Percentiles rank a stretch among this genome's conserved stretches.
Evolutionary conservation across 257 asterid genomes (phyloP).

Genomic region (Paraleonurus japonicus): DNA sequence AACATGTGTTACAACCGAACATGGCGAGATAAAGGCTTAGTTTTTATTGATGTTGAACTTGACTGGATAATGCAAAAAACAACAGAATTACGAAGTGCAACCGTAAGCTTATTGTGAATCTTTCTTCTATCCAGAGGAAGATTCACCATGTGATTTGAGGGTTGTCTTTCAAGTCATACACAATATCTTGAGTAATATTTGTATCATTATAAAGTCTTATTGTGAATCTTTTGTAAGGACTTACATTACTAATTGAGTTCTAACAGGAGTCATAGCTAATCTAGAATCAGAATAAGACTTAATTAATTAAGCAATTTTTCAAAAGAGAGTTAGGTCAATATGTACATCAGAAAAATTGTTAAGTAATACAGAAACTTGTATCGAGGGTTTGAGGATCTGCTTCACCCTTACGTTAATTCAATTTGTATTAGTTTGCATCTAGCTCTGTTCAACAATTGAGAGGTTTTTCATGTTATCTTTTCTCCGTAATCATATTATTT

Average conservation of each 20-base stretch:
- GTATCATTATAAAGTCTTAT: neutral
- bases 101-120: neutral
- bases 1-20: neutral
- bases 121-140: neutral
- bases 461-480: neutral
- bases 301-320: neutral
- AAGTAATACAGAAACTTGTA: neutral
- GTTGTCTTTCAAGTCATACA: constrained; percentile 5
- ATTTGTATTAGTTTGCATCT: neutral
- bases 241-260: neutral
- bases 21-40: neutral
- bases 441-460: neutral
- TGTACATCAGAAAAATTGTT: neutral
- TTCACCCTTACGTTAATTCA: neutral
- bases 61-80: constrained; percentile 2
- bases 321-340: neutral
- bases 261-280: neutral
- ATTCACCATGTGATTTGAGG: neutral
- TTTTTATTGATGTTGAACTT: neutral
- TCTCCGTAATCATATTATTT: neutral
- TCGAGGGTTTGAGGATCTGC: neutral
- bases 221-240: constrained; percentile 7
- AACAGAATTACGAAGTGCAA: neutral
- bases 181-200: no score
- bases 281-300: neutral